Evolutionary conservation across 345 rosid genomes (phyloP).

Genomic region (Abelmoschus esculentus): DNA sequence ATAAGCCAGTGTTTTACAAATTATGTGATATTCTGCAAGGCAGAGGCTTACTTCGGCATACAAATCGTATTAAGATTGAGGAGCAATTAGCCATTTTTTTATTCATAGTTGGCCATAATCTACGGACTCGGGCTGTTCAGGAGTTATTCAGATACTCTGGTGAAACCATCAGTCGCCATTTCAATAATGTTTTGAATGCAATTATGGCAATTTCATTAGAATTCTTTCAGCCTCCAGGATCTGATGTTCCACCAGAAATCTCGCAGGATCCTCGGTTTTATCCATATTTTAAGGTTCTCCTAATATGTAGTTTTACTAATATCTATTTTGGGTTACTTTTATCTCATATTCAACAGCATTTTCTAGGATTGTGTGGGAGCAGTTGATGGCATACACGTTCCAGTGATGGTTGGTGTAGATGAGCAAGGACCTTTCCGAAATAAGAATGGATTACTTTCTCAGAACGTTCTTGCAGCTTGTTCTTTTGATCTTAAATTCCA

Average conservation of each 20-base stretch:
- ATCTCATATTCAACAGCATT: constrained; percentile 17
- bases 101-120: constrained; percentile 77
- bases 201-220: constrained; percentile 62
- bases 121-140: constrained; percentile 84
- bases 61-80: constrained; percentile 80
- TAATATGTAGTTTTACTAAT: neutral
- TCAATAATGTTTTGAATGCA: constrained; percentile 85
- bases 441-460: constrained; percentile 65
- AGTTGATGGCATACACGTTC: constrained; percentile 78
- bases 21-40: constrained; percentile 66
- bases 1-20: constrained; percentile 72
- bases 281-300: constrained; percentile 69
- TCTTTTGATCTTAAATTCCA: constrained; percentile 77
- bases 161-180: constrained; percentile 90
- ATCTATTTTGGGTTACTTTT: neutral
- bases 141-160: constrained; percentile 72
- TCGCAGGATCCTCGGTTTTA: constrained; percentile 39
- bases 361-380: constrained; percentile 76
- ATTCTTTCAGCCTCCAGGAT: constrained; percentile 53
- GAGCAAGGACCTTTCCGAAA: constrained; percentile 90
- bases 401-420: constrained; percentile 84
- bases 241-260: constrained; percentile 44
- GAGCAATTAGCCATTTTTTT: constrained; percentile 84
- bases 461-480: constrained; percentile 68
- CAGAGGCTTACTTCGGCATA: constrained; percentile 80